Evolutionary conservation across 1,139 yeast genomes (phyloP), one percentile per base, ranked within the genome.

Genomic region (Hyphopichia burtonii): DNA sequence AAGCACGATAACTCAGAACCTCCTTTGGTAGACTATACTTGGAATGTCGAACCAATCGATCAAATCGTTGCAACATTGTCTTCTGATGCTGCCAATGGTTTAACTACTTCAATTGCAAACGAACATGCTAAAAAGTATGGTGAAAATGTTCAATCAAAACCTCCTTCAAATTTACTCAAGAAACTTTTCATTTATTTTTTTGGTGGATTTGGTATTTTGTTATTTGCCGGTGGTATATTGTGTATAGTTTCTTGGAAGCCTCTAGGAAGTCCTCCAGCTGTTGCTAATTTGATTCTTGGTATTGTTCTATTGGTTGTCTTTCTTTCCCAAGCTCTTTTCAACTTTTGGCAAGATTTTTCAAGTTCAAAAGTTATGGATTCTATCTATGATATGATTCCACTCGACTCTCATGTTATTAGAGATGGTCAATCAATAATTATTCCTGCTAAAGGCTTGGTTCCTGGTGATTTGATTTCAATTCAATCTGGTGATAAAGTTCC

Each of bases 191-290:
- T 59, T 44, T 72, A 76, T 52, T 58, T 71, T 41, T 76, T 76
- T 58, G 79, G 80, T 42, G 81, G 82, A 2, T 76, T 76, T 52
- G 80, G 82, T 32, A 51, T 64, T 1, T 56, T 77, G 38, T 59
- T 77, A 37, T 55, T 74, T 45, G 55, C 61, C 35, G 78, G 75
- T 46, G 79, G 76, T 40, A 55, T 76, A n/a, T 59, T 76, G 33
- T 72, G 74, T 48, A 62, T 71, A 40, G 54, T 77, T 34, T 59
- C 72, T 31, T 77, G 80, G 78, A 74, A 72, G 46, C 81, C 81
- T 1, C 58, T 76, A 39, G 80, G 81, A 14, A 56, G 71, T 30
- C 81, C 81, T 18, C 81, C 82, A 3, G 68, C 71, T 1, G 51
- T 65, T 17, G 66, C 80, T 4, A 76, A 76, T 51, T 59, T 75